A percentile compares a stretch with the other conserved stretches of the same genome.
Evolutionary conservation across 352 stramenopile species (phyloP).

Genomic region (Globisporangium nagaii): DNA sequence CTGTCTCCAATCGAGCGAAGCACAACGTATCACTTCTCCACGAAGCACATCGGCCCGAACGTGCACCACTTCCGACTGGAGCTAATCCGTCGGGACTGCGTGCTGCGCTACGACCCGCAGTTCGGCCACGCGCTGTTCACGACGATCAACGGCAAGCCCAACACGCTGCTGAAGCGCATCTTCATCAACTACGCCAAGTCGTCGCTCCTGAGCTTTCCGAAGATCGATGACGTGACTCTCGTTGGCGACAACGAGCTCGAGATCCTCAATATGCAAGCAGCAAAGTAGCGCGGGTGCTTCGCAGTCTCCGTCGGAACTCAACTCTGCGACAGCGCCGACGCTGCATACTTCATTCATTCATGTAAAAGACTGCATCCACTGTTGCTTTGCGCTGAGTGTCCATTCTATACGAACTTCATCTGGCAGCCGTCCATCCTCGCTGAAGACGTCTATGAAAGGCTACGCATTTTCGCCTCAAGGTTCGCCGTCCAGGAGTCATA

Average conservation of each 20-base stretch:
- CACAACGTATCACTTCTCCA: conserved; percentile 50
- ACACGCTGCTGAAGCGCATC: conserved; percentile 42
- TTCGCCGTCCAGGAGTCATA: conserved; percentile 47
- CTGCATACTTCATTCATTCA: background rate
- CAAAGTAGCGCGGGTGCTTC: conserved; percentile 3
- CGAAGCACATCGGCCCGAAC: conserved; percentile 30
- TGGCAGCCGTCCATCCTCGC: too few relatives aligned
- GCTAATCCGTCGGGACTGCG: conserved; percentile 36
- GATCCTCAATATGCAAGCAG: conserved; percentile 2
- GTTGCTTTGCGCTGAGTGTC: too few relatives aligned
- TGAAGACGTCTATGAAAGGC: conserved; percentile 24
- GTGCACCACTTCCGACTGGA: conserved; percentile 44
- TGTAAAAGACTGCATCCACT: too few relatives aligned
- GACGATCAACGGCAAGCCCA: conserved; percentile 52
- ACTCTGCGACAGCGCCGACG: too few relatives aligned
- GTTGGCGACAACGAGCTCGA: conserved; percentile 35
- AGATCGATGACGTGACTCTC: conserved; percentile 32
- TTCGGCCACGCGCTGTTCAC: conserved; percentile 41
- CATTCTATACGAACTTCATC: too few relatives aligned
- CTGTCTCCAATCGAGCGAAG: conserved; percentile 46
- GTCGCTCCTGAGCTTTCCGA: conserved; percentile 26
- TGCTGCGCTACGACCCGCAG: conserved; percentile 35
- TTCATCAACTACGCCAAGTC: conserved; percentile 38
- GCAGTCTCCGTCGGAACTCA: background rate
- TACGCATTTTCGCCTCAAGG: conserved; percentile 49